A percentile compares a stretch with the other conserved stretches of the same genome.
Conservation (phyloP, 495 filamentous ascomycete species). For the Cladorrhinum samala region DNA sequence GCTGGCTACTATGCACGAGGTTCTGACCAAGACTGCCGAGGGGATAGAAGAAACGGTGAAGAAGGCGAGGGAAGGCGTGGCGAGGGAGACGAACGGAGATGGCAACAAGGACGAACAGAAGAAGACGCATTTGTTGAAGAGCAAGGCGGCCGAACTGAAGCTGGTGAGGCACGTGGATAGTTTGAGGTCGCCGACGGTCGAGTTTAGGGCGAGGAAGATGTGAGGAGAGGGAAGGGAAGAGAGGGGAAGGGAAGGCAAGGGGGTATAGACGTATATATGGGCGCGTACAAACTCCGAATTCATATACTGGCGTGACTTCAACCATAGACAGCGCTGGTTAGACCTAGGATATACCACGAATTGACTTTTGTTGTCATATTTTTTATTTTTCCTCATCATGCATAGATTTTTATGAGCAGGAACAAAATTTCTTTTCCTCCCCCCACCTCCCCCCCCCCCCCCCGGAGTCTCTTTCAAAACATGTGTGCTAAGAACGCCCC, state of each 20-base stretch:
- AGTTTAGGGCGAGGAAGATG: slow-evolving; percentile 51
- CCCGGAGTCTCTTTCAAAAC: slow-evolving; percentile 81
- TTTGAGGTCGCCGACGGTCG: slow-evolving; percentile 55
- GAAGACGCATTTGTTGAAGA: slow-evolving; percentile 57
- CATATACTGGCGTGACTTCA: too few species aligned
- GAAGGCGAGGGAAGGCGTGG: slow-evolving; percentile 25
- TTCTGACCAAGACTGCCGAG: slow-evolving; percentile 70
- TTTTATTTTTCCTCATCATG: background rate
- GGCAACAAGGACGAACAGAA: slow-evolving; percentile 46
- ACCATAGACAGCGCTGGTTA: too few species aligned
- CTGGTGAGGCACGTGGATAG: slow-evolving; percentile 65
- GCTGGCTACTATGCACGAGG: slow-evolving; percentile 84
- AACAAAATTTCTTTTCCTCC: slow-evolving; percentile 10
- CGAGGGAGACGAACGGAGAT: slow-evolving; percentile 20
- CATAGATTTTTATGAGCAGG: background rate
- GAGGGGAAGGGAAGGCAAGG: background rate
- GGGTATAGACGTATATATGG: background rate
- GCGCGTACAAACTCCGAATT: too few species aligned
- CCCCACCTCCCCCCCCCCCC: slow-evolving; percentile 54
- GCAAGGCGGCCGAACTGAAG: slow-evolving; percentile 73
- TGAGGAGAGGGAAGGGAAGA: slow-evolving; percentile 11
- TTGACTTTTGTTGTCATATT: background rate
- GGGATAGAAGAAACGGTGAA: slow-evolving; percentile 43
- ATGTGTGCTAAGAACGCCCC: too few species aligned
- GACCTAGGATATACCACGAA: too few species aligned